Conservation (phyloP, 1,284 basidiomycete genomes). For the Cronartium quercuum region DNA sequence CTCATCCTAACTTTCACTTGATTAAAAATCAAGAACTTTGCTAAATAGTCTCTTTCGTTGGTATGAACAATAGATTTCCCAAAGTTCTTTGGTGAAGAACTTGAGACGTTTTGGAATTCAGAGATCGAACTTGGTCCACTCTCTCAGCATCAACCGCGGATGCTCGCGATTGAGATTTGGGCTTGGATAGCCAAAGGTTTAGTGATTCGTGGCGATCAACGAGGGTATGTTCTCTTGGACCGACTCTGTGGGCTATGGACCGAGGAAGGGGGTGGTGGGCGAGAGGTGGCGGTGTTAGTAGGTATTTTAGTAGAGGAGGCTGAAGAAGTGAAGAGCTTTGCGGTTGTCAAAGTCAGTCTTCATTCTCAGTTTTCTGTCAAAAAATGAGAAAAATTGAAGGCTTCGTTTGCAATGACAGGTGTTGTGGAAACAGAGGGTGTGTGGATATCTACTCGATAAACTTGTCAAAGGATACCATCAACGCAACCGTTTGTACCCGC, state of each 20-base stretch:
- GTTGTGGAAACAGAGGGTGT: slow-evolving; percentile 28
- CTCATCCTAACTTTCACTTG: slow-evolving; percentile 51
- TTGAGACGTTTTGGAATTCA: slow-evolving; percentile 46
- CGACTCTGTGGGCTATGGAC: slow-evolving; percentile 64
- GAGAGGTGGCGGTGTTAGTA: slow-evolving; percentile 66
- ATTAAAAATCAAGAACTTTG: slow-evolving; percentile 49
- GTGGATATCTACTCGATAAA: slow-evolving; percentile 8
- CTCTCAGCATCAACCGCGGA: slow-evolving; percentile 48
- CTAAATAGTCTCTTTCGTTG: no score
- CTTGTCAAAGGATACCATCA: slow-evolving; percentile 56
- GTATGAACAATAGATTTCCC: slow-evolving; percentile 51
- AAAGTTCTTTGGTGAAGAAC: slow-evolving; percentile 38
- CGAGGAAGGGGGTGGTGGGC: slow-evolving; percentile 56
- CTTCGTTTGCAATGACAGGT: slow-evolving; percentile 54
- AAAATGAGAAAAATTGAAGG: no score
- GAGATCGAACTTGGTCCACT: slow-evolving; percentile 50
- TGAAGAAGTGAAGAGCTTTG: slow-evolving; percentile 63
- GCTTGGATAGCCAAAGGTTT: slow-evolving; percentile 70
- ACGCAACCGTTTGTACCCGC: slow-evolving; percentile 42
- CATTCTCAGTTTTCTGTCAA: not conserved
- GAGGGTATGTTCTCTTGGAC: slow-evolving; percentile 59
- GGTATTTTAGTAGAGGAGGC: slow-evolving; percentile 59
- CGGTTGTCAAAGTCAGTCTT: slow-evolving; percentile 62
- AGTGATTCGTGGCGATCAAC: slow-evolving; percentile 64
- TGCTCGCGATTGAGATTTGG: slow-evolving; percentile 60